These are phyloP conservation scores for Lonicera japonica DNA, from an alignment of 129 eudicot genomes.

Conservation along the genomic window DNA sequence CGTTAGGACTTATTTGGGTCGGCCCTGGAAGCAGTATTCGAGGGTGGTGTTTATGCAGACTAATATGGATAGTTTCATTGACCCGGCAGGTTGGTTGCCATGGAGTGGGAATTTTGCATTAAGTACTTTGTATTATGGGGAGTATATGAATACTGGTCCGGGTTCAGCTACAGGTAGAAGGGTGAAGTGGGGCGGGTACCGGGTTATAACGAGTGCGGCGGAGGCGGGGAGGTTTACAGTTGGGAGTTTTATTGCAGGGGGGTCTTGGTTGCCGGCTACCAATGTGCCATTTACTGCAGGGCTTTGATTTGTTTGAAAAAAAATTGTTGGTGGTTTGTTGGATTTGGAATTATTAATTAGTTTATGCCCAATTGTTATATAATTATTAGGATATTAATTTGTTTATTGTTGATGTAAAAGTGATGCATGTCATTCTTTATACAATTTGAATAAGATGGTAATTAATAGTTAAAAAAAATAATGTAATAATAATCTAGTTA, in stretches of 20 bases:
- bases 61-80: constrained; percentile 24
- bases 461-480: too few relatives aligned
- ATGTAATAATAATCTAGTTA: too few relatives aligned
- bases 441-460: too few relatives aligned
- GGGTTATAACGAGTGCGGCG: constrained; percentile 36
- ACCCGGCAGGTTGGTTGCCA: constrained; percentile 45
- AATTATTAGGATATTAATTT: too few relatives aligned
- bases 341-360: too few relatives aligned
- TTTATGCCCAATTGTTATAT: too few relatives aligned
- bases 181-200: constrained; percentile 51
- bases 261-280: constrained; percentile 51
- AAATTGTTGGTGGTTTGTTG: neutral
- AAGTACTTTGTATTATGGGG: constrained; percentile 42
- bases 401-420: too few relatives aligned
- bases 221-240: constrained; percentile 39
- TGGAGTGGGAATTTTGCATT: constrained; percentile 52
- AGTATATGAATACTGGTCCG: constrained; percentile 38
- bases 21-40: constrained; percentile 53
- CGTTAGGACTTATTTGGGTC: constrained; percentile 37
- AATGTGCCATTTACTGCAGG: constrained; percentile 46
- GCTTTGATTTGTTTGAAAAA: constrained; percentile 18
- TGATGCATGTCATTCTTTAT: too few relatives aligned
- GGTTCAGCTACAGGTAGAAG: constrained; percentile 37
- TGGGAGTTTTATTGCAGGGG: constrained; percentile 45
- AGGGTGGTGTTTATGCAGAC: constrained; percentile 42